Evolutionary conservation across 768 basidiomycete genomes (phyloP).

Genomic region (Auriscalpium vulgare): DNA sequence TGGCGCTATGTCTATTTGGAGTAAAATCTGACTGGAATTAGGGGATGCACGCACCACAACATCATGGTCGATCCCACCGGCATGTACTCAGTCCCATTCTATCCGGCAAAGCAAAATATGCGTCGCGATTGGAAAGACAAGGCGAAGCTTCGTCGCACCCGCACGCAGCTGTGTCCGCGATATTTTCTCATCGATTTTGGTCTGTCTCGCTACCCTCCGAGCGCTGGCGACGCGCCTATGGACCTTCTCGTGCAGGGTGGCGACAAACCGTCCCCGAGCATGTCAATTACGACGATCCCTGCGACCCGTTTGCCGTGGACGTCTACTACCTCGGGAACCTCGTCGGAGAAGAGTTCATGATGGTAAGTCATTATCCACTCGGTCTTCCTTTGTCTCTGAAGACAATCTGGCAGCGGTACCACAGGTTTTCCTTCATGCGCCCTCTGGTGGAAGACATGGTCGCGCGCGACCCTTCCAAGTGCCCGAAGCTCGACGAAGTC

Average conservation of each 20-base stretch:
- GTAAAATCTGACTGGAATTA: background rate
- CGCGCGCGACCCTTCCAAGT: slow-evolving; percentile 22
- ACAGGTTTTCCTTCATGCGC: slow-evolving; percentile 21
- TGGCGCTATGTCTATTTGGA: no score
- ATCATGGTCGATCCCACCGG: slow-evolving; percentile 22
- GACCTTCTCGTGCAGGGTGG: slow-evolving; percentile 29
- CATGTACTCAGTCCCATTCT: slow-evolving; percentile 22
- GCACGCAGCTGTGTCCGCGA: slow-evolving; percentile 22
- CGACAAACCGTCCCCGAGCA: slow-evolving; percentile 33
- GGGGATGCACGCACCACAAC: slow-evolving; percentile 9
- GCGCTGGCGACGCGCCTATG: slow-evolving; percentile 16
- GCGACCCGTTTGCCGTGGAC: slow-evolving; percentile 28
- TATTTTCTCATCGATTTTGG: slow-evolving; percentile 33
- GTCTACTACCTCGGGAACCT: slow-evolving; percentile 29
- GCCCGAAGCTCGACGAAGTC: slow-evolving; percentile 26
- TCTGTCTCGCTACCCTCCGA: slow-evolving; percentile 25
- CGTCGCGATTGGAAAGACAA: slow-evolving; percentile 15
- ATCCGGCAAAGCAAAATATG: slow-evolving; percentile 14
- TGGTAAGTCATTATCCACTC: slow-evolving; percentile 12
- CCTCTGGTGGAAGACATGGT: no score
- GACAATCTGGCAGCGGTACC: slow-evolving; percentile 8
- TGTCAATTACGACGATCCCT: slow-evolving; percentile 1
- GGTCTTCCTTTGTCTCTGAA: background rate
- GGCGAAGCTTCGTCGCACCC: slow-evolving; percentile 19
- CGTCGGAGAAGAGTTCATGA: slow-evolving; percentile 20